Conservation (phyloP, 2,329 filamentous ascomycete genomes). For the Elsinoe ampelina region DNA sequence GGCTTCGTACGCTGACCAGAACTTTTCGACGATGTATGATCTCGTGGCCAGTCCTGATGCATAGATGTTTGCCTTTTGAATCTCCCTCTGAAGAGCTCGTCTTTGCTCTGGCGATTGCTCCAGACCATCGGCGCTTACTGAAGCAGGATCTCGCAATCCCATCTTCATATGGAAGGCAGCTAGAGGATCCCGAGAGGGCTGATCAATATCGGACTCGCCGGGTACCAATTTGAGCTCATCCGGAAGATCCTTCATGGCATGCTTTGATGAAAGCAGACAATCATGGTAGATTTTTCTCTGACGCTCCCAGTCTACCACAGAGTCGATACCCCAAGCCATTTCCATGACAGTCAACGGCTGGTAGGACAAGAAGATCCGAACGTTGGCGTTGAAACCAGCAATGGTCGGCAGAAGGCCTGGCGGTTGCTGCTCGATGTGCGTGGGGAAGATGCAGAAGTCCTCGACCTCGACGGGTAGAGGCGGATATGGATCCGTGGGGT, state of each 20-base stretch:
- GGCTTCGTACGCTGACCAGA: conserved; percentile 65
- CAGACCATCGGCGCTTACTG: conserved; percentile 21
- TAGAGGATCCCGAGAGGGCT: conserved; percentile 24
- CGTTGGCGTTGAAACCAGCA: conserved; percentile 71
- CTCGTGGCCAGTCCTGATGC: conserved; percentile 71
- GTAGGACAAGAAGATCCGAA: conserved; percentile 72
- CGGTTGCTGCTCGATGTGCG: conserved; percentile 62
- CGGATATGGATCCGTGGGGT: conserved; percentile 65
- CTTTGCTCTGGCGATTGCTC: conserved; percentile 31
- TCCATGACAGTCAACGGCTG: conserved; percentile 71
- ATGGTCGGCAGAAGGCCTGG: conserved; percentile 59
- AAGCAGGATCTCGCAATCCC: conserved; percentile 22
- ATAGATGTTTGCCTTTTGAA: conserved; percentile 87
- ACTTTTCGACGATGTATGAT: conserved; percentile 78
- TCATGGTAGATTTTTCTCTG: conserved; percentile 65
- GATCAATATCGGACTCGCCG: conserved; percentile 21
- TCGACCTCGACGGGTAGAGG: conserved; percentile 74
- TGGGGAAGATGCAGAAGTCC: conserved; percentile 67
- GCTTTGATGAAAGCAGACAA: conserved; percentile 61
- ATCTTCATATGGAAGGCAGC: conserved; percentile 16
- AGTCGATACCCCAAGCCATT: conserved; percentile 69
- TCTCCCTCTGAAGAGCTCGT: conserved; percentile 62
- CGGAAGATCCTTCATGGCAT: conserved; percentile 58
- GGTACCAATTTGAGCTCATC: conserved; percentile 44
- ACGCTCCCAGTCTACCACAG: conserved; percentile 65